phyloP scores from a whole-genome alignment of 495 filamentous ascomycete species.

The Halenospora varia region DNA sequence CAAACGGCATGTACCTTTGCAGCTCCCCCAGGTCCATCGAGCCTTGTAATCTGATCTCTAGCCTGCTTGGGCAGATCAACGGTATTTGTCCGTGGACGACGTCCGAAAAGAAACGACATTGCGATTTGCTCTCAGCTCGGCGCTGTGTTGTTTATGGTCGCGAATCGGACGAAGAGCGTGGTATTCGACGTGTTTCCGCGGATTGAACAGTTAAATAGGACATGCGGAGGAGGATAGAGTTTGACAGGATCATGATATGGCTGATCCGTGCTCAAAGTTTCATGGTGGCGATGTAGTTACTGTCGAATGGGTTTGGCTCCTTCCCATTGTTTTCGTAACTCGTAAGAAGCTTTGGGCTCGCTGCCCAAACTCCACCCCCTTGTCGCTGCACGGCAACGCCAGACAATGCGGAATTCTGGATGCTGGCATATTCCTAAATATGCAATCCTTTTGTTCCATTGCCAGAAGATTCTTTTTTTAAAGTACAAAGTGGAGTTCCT shows the following conservation, averaged over 20 bases:
- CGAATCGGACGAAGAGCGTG: not conserved
- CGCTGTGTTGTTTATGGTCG: constrained; percentile 12
- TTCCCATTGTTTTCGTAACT: not conserved
- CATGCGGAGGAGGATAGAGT: not conserved
- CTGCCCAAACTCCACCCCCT: not conserved
- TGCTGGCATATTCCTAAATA: too few relatives aligned
- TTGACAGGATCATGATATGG: constrained; percentile 7
- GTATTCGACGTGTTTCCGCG: constrained; percentile 12
- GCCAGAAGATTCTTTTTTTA: not conserved
- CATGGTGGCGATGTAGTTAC: not conserved
- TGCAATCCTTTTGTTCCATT: not conserved
- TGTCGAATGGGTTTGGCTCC: not conserved
- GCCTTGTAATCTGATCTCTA: constrained; percentile 47
- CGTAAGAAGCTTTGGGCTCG: not conserved
- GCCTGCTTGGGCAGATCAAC: constrained; percentile 49
- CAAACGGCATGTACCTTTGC: constrained; percentile 40
- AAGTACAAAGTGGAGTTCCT: too few relatives aligned
- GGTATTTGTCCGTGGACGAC: constrained; percentile 55
- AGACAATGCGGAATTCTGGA: not conserved
- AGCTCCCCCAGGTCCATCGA: constrained; percentile 47
- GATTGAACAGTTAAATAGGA: constrained; percentile 1
- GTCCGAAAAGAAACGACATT: constrained; percentile 80
- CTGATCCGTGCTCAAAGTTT: not conserved
- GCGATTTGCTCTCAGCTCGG: not conserved
- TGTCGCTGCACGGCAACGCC: not conserved